phyloP scores from a whole-genome alignment of 257 asterid species.

The Avicennia marina region DNA sequence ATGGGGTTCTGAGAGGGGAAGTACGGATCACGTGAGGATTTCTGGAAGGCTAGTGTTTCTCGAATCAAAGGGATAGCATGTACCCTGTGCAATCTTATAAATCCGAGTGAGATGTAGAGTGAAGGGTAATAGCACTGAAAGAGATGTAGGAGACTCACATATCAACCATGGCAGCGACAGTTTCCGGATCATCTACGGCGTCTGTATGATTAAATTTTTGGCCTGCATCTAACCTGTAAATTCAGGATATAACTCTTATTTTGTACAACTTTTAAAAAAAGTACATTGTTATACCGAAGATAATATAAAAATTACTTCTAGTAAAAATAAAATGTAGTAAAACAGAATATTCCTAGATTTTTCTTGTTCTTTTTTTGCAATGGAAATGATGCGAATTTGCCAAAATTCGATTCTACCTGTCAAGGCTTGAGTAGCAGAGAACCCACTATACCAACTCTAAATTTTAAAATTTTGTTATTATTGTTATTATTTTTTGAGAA shows the following conservation, averaged over 20 bases:
- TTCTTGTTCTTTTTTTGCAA: too few species aligned
- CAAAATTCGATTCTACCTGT: too few species aligned
- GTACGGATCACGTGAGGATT: slow-evolving; percentile 32
- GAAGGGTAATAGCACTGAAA: background rate
- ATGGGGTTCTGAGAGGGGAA: slow-evolving; percentile 3
- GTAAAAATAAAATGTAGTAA: background rate
- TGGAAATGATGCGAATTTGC: background rate
- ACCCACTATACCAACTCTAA: too few species aligned
- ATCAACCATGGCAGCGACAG: slow-evolving; percentile 58
- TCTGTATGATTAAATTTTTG: slow-evolving; percentile 34
- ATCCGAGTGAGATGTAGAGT: background rate
- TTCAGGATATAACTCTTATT: too few species aligned
- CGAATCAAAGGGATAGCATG: background rate
- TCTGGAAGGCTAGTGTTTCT: slow-evolving; percentile 7
- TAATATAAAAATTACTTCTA: background rate
- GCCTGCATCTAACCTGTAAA: slow-evolving; percentile 40
- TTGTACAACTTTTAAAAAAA: too few species aligned
- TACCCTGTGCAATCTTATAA: background rate
- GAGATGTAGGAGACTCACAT: slow-evolving; percentile 46
- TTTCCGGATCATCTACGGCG: slow-evolving; percentile 72
- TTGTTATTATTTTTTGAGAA: too few species aligned
- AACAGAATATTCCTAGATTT: background rate
- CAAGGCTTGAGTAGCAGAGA: too few species aligned
- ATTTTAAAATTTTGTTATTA: too few species aligned
- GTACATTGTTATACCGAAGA: too few species aligned